Conservation (phyloP, 495 filamentous ascomycete species). For the Neurospora terricola region DNA sequence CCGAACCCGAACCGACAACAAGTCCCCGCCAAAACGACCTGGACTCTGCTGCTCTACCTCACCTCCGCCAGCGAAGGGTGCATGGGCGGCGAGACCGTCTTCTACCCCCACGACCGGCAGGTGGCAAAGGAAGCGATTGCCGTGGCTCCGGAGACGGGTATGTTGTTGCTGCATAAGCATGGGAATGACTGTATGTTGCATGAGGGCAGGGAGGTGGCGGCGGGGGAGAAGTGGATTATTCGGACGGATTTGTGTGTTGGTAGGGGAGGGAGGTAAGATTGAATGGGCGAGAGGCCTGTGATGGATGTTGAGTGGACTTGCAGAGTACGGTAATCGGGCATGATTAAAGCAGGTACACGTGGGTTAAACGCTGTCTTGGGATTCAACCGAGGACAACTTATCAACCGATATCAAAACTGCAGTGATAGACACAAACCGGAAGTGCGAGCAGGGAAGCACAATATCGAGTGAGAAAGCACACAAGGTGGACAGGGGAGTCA, state of each 20-base stretch:
- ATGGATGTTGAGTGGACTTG: too few species aligned
- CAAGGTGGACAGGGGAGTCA: too few species aligned
- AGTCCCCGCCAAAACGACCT: conserved; percentile 70
- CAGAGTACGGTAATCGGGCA: too few species aligned
- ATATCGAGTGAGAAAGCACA: too few species aligned
- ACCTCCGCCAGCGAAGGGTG: conserved; percentile 59
- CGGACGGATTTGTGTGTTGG: conserved; percentile 73
- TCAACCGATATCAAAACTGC: too few species aligned
- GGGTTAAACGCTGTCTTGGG: too few species aligned
- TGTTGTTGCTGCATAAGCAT: conserved; percentile 81
- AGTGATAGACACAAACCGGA: too few species aligned
- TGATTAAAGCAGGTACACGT: too few species aligned
- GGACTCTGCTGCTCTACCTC: conserved; percentile 86
- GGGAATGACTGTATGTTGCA: conserved; percentile 84
- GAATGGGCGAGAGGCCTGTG: too few species aligned
- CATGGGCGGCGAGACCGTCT: conserved; percentile 79
- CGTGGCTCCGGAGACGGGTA: conserved; percentile 66
- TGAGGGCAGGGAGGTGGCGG: conserved; percentile 68
- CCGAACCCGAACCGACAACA: neutral
- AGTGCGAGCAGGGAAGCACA: too few species aligned
- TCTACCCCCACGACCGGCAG: conserved; percentile 65
- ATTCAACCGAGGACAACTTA: too few species aligned
- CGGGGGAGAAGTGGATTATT: conserved; percentile 89
- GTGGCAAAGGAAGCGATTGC: conserved; percentile 50
- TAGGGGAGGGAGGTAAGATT: too few species aligned